Evolutionary conservation across 345 rosid species (phyloP).

Genomic region (Brassica juncea): DNA sequence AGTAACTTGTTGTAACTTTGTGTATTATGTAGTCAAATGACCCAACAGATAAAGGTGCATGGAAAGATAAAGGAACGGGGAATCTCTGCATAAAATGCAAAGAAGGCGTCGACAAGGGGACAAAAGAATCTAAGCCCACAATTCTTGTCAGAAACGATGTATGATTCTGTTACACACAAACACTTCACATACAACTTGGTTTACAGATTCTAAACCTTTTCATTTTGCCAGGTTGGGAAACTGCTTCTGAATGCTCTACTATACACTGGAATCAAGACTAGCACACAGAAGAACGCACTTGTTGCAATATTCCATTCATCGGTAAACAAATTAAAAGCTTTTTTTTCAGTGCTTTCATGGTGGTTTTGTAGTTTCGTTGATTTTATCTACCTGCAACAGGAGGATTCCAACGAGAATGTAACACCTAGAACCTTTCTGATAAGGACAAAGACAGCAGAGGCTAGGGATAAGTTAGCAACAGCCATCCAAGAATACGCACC

Average conservation of each 20-base stretch:
- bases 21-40: constrained; percentile 62
- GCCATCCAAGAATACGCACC: constrained; percentile 86
- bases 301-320: constrained; percentile 86
- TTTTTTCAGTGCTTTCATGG: background rate
- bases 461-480: constrained; percentile 69
- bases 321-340: constrained; percentile 43
- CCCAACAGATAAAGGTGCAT: constrained; percentile 71
- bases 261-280: constrained; percentile 86
- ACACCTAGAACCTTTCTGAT: constrained; percentile 80
- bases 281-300: constrained; percentile 68
- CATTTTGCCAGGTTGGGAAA: constrained; percentile 68
- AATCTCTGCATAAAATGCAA: constrained; percentile 83
- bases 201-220: constrained; percentile 11
- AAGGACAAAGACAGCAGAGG: constrained; percentile 72
- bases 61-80: constrained; percentile 98
- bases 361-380: constrained; percentile 17
- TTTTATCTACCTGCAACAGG: constrained; percentile 49
- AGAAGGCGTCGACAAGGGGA: constrained; percentile 81
- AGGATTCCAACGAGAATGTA: constrained; percentile 48
- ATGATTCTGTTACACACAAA: constrained; percentile 33
- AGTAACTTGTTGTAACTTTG: constrained; percentile 3
- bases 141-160: constrained; percentile 86
- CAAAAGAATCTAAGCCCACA: constrained; percentile 87
- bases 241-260: constrained; percentile 83
- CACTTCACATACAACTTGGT: constrained; percentile 7